phyloP scores from a whole-genome alignment of 1,139 yeast species.

The Debaryomyces singareniensis region DNA sequence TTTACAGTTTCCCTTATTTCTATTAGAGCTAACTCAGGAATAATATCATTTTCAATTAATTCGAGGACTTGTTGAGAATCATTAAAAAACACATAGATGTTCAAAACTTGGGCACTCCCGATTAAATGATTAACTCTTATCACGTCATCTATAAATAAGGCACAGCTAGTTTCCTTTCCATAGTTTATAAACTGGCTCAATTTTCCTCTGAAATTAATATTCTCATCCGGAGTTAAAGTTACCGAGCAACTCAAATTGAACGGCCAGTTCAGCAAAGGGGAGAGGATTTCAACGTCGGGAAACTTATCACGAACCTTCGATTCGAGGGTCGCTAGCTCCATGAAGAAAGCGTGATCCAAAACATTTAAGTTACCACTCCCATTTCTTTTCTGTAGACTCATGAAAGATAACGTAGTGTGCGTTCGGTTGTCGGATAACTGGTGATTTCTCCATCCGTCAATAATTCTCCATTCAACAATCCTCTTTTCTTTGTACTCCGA shows the following conservation, averaged over 20 bases:
- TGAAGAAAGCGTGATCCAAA: slow-evolving; percentile 12
- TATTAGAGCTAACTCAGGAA: not conserved
- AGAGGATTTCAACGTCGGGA: slow-evolving; percentile 9
- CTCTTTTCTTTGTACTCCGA: slow-evolving; percentile 1
- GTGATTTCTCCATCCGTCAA: not conserved
- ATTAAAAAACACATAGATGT: not conserved
- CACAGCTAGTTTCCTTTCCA: not conserved
- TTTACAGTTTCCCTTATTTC: not conserved
- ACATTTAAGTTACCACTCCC: slow-evolving; percentile 9
- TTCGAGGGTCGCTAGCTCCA: slow-evolving; percentile 6
- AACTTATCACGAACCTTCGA: slow-evolving; percentile 4
- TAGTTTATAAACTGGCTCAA: not conserved
- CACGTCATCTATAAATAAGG: not conserved
- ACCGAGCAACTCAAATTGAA: slow-evolving; percentile 5
- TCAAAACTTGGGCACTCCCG: not conserved
- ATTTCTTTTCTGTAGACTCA: not conserved
- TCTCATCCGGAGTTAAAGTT: not conserved
- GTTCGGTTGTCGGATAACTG: not conserved
- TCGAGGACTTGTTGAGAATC: no score
- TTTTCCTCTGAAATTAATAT: not conserved
- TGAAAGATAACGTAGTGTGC: not conserved
- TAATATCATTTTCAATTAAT: not conserved
- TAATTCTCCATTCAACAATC: not conserved
- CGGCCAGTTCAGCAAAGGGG: slow-evolving; percentile 17
- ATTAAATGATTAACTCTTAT: not conserved